These are phyloP conservation scores for Mrakia hoshinonis DNA, from an alignment of 768 basidiomycete genomes.

Conservation along the genomic window DNA sequence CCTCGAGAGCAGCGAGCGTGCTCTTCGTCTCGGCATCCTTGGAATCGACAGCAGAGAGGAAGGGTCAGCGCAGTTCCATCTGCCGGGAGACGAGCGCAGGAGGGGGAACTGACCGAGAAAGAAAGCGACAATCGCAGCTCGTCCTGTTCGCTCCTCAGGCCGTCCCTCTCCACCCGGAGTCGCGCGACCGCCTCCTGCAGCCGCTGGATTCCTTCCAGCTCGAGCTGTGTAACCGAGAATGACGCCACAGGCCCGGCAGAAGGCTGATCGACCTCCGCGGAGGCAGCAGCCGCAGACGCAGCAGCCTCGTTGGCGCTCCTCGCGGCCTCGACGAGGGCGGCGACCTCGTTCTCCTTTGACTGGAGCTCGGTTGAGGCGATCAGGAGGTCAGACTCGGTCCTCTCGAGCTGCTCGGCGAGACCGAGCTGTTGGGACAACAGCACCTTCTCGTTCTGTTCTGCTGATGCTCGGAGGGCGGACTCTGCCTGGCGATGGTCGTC, in stretches of 20 bases:
- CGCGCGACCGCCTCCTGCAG: constrained; percentile 10
- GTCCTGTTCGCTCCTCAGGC: background rate
- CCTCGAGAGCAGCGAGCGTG: background rate
- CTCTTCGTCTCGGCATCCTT: constrained; percentile 14
- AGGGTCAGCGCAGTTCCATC: background rate
- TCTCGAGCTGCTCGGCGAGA: background rate
- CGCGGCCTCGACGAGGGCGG: background rate
- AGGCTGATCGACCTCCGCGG: background rate
- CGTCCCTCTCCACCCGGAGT: constrained; percentile 13
- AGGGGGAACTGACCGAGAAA: constrained; percentile 22
- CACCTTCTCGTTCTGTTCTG: background rate
- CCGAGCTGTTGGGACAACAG: background rate
- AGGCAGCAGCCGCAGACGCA: background rate
- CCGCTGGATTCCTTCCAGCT: constrained; percentile 6
- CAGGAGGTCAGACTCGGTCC: background rate
- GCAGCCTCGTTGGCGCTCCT: background rate
- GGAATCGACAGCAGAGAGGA: background rate
- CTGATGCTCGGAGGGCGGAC: background rate
- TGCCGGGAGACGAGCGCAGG: background rate
- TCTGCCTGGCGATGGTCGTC: background rate
- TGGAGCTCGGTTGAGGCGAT: background rate
- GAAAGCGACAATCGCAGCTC: background rate
- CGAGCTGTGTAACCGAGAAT: background rate
- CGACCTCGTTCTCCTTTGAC: background rate
- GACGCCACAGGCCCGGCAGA: background rate